Percentiles rank a stretch among this genome's conserved stretches.
These are phyloP conservation scores for Scedosporium dehoogii DNA, from an alignment of 2,329 filamentous ascomycete genomes.

Conservation along the genomic window DNA sequence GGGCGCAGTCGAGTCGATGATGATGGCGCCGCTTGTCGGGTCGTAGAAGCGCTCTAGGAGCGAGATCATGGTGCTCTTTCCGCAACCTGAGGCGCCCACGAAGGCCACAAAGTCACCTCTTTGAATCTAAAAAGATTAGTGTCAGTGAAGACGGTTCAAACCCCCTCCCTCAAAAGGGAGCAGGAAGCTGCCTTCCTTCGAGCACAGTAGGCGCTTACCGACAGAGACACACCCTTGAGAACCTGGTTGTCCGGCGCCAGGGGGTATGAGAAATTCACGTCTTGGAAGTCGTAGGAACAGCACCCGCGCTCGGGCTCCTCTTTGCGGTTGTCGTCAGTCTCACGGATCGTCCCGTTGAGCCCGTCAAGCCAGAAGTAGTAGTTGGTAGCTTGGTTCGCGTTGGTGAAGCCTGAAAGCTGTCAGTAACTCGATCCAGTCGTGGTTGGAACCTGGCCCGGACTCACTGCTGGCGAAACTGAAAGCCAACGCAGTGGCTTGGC, in stretches of 20 bases:
- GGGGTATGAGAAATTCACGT: slow-evolving; percentile 49
- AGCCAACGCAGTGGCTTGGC: slow-evolving; percentile 15
- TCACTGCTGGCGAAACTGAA: slow-evolving; percentile 25
- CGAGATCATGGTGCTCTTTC: slow-evolving; percentile 50
- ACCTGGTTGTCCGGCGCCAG: slow-evolving; percentile 22
- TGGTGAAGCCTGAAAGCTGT: slow-evolving; percentile 31
- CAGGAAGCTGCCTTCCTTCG: neutral
- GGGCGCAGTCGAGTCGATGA: slow-evolving; percentile 18
- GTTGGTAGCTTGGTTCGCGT: slow-evolving; percentile 35
- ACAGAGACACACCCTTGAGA: slow-evolving; percentile 27
- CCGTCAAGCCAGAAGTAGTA: slow-evolving; percentile 32
- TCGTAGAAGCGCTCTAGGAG: slow-evolving; percentile 36
- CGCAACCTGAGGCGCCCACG: slow-evolving; percentile 47
- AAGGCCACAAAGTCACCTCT: slow-evolving; percentile 42
- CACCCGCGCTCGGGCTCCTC: slow-evolving; percentile 24
- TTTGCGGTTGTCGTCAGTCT: slow-evolving; percentile 8
- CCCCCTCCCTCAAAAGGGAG: neutral
- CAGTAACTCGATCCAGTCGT: neutral
- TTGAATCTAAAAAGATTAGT: slow-evolving; percentile 19
- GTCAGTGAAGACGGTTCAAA: neutral
- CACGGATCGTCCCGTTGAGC: slow-evolving; percentile 13
- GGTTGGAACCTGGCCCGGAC: slow-evolving; percentile 6
- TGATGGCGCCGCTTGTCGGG: slow-evolving; percentile 20
- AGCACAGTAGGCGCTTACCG: slow-evolving; percentile 14
- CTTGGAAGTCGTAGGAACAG: slow-evolving; percentile 33